Evolutionary conservation across 2,329 filamentous ascomycete species (phyloP).

Genomic region (Sporothrix euskadiensis): DNA sequence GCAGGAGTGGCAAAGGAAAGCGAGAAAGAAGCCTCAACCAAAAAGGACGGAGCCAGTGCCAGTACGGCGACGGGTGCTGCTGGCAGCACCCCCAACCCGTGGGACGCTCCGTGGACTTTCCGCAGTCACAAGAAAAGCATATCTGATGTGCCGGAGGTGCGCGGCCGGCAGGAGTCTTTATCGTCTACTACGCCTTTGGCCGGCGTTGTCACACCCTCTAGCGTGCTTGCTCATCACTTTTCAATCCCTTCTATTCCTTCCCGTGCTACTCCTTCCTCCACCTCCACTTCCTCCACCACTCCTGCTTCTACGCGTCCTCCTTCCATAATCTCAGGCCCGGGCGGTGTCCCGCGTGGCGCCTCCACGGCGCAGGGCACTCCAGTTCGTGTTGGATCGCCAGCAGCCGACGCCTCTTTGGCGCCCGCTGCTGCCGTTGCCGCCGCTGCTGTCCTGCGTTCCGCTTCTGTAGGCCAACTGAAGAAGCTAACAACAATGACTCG

Average conservation of each 20-base stretch:
- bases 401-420: conserved; percentile 4
- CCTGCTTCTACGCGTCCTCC: conserved; percentile 25
- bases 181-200: conserved; percentile 61
- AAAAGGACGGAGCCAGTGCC: conserved; percentile 4
- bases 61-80: not conserved
- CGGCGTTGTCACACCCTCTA: conserved; percentile 62
- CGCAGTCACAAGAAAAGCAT: conserved; percentile 48
- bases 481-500: conserved; percentile 84
- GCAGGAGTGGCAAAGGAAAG: conserved; percentile 13
- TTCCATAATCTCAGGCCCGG: not conserved
- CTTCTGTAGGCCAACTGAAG: conserved; percentile 68
- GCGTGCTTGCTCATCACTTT: conserved; percentile 66
- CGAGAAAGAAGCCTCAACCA: conserved; percentile 13
- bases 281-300: conserved; percentile 24
- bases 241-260: conserved; percentile 59
- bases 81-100: conserved; percentile 21
- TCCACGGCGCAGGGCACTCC: conserved; percentile 29
- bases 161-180: conserved; percentile 47
- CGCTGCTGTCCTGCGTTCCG: conserved; percentile 51
- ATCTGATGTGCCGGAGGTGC: conserved; percentile 47
- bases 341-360: conserved; percentile 1
- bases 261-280: conserved; percentile 23
- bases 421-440: conserved; percentile 22
- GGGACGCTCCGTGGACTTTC: conserved; percentile 33
- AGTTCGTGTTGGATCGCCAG: conserved; percentile 37